These are phyloP conservation scores for Diaporthe amygdali DNA, from an alignment of 2,329 filamentous ascomycete genomes.

Conservation along the genomic window DNA sequence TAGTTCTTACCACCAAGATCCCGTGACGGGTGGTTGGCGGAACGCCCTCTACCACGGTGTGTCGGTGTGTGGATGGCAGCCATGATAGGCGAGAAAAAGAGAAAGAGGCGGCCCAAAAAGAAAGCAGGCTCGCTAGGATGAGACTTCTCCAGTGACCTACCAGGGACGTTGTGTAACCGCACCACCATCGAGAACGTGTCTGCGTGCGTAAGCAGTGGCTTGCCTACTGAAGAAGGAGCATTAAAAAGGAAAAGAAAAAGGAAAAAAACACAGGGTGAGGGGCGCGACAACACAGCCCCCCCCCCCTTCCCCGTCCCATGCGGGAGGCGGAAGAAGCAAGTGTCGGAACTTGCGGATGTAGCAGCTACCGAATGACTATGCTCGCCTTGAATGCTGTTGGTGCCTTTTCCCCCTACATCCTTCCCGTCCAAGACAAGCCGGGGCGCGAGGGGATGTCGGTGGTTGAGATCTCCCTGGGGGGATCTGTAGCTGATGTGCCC, in stretches of 20 bases:
- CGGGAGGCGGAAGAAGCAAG: neutral
- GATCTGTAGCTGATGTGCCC: neutral
- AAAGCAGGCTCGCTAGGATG: neutral
- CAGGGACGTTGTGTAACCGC: conserved; percentile 22
- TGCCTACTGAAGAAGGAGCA: neutral
- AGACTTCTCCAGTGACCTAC: conserved; percentile 25
- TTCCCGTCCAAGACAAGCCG: neutral
- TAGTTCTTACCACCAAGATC: conserved; percentile 20
- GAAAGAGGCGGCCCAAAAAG: neutral
- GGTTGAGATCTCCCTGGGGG: neutral
- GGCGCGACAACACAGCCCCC: neutral
- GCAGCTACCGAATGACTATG: neutral
- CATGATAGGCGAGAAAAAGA: conserved; percentile 19
- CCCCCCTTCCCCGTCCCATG: neutral
- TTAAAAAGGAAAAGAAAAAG: neutral
- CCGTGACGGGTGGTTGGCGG: neutral
- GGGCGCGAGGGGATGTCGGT: neutral
- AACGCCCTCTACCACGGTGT: neutral
- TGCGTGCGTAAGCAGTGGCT: conserved; percentile 13
- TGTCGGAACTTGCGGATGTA: neutral
- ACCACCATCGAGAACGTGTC: neutral
- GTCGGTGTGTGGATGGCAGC: neutral
- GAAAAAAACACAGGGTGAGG: neutral
- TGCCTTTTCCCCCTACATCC: neutral
- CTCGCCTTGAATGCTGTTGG: neutral